Evolutionary conservation across 2,329 filamentous ascomycete species (phyloP).

Genomic region (Emmonsiellopsis sp.): DNA sequence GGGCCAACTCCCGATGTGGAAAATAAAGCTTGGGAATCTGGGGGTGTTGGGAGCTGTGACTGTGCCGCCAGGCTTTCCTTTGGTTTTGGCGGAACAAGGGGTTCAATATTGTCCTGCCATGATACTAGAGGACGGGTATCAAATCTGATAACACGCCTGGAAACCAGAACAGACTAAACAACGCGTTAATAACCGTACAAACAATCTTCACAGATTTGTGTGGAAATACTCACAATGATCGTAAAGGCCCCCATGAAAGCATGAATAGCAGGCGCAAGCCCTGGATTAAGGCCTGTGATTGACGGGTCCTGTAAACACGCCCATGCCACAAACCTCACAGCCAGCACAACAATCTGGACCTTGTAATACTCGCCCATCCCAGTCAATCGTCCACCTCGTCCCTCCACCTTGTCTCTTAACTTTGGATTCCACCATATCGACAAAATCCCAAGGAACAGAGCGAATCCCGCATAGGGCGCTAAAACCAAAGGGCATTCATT

Average conservation of each 20-base stretch:
- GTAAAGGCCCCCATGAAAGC: conserved; percentile 32
- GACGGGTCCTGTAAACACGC: conserved; percentile 32
- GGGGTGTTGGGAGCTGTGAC: conserved; percentile 10
- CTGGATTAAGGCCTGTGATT: conserved; percentile 23
- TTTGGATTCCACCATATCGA: conserved; percentile 44
- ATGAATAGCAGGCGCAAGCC: conserved; percentile 28
- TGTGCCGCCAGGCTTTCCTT: conserved; percentile 13
- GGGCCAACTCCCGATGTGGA: conserved; percentile 11
- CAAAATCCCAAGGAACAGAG: conserved; percentile 34
- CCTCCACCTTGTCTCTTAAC: conserved; percentile 35
- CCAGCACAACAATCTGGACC: conserved; percentile 37
- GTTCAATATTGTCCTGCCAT: conserved; percentile 29
- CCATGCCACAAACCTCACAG: conserved; percentile 36
- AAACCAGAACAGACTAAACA: conserved; percentile 28
- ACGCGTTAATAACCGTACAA: conserved; percentile 13
- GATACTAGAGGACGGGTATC: conserved; percentile 33
- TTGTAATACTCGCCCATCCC: conserved; percentile 39
- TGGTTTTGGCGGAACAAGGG: conserved; percentile 19
- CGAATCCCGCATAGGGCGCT: conserved; percentile 25
- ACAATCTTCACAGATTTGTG: not conserved
- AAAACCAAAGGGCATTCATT: conserved; percentile 22
- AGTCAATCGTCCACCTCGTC: conserved; percentile 30
- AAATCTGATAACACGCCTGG: conserved; percentile 29
- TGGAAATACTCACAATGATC: conserved; percentile 23
- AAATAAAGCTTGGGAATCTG: conserved; percentile 10